Percentiles rank a stretch among this genome's conserved stretches.
Evolutionary conservation across 2,329 filamentous ascomycete species (phyloP).

Genomic region (Ceratocystis huliohia): DNA sequence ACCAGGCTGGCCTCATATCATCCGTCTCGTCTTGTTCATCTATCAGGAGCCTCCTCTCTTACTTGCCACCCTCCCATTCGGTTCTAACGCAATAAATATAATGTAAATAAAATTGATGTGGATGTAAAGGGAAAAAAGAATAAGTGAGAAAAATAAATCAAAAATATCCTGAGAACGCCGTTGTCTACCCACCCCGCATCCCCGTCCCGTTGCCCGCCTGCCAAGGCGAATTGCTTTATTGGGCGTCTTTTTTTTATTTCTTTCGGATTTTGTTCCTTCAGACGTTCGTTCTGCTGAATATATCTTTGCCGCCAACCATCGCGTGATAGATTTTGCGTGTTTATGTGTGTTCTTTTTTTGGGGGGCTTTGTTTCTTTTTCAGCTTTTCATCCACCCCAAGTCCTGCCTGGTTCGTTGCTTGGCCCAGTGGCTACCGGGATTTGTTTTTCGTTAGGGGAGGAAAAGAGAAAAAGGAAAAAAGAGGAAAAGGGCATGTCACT

Average conservation of each 20-base stretch:
- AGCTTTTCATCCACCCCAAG: not conserved
- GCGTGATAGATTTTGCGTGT: conserved; percentile 4
- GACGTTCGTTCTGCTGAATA: not conserved
- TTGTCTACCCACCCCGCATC: not conserved
- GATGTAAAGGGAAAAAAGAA: conserved; percentile 13
- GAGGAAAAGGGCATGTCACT: not conserved
- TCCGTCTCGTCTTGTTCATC: not conserved
- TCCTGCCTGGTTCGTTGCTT: not conserved
- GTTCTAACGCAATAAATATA: not conserved
- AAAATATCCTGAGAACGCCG: conserved; percentile 7
- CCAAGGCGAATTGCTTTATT: not conserved
- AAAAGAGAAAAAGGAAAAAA: not conserved
- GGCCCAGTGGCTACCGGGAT: not conserved
- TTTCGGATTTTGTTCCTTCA: not conserved
- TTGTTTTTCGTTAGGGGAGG: not conserved
- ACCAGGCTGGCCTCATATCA: not conserved
- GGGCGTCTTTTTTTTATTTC: not conserved
- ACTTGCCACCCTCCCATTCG: not conserved
- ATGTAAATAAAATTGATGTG: not conserved
- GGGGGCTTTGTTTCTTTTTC: not conserved
- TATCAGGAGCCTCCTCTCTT: no score
- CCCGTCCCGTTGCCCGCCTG: not conserved
- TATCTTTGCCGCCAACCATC: not conserved
- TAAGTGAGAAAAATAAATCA: conserved; percentile 7
- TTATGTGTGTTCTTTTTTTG: not conserved